Evolutionary conservation across 2,329 filamentous ascomycete species (phyloP).

Genomic region (Davidsoniella virescens): DNA sequence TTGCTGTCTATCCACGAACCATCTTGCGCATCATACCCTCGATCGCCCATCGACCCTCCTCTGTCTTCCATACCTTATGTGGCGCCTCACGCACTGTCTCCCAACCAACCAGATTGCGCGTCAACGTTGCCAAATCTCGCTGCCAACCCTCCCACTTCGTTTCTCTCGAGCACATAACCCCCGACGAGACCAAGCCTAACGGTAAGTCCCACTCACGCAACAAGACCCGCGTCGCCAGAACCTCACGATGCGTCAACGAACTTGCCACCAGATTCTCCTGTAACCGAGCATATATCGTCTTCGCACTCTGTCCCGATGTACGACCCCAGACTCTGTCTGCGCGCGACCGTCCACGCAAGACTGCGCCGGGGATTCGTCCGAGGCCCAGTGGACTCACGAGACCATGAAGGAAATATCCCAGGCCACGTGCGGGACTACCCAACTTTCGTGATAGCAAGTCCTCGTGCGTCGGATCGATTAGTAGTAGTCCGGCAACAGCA

Average conservation of each 20-base stretch:
- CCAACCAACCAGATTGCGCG: constrained; percentile 64
- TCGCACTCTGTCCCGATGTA: constrained; percentile 62
- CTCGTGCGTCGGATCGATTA: constrained; percentile 83
- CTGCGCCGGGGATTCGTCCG: constrained; percentile 59
- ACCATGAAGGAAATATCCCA: constrained; percentile 6
- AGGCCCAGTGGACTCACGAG: constrained; percentile 74
- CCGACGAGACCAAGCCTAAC: constrained; percentile 69
- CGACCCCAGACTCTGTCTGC: constrained; percentile 75
- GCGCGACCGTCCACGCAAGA: constrained; percentile 65
- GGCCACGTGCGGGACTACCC: neutral
- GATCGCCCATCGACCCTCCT: constrained; percentile 8
- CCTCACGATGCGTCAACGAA: constrained; percentile 70
- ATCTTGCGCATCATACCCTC: constrained; percentile 10
- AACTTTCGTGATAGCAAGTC: constrained; percentile 8
- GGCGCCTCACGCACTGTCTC: constrained; percentile 74
- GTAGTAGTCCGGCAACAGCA: constrained; percentile 54
- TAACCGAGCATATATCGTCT: constrained; percentile 75
- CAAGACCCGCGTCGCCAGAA: constrained; percentile 61
- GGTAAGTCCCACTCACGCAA: constrained; percentile 54
- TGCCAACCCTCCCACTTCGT: constrained; percentile 70
- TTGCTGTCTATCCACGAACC: neutral
- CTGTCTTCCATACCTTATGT: constrained; percentile 61
- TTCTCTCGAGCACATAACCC: constrained; percentile 48
- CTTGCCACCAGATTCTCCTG: constrained; percentile 84
- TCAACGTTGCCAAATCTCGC: constrained; percentile 65